Base-by-base conservation (phyloP, 1,139 yeast genomes). In the Geotrichum histeridarum region DNA sequence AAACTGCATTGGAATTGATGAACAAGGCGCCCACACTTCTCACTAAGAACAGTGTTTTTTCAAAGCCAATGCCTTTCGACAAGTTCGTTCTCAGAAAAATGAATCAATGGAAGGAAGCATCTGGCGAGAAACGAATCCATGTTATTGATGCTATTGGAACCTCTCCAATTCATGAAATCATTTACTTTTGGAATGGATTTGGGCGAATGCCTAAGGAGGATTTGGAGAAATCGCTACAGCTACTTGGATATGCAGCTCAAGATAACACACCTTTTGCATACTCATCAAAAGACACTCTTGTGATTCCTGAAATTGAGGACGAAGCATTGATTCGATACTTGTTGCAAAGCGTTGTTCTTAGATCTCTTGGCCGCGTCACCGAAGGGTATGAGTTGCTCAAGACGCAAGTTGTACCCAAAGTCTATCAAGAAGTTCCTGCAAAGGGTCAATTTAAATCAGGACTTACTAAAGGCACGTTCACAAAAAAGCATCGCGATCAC, bases 171-270 rank as follows among this genome's bases (percentile, higher is more conserved):
- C 95, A 87, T 64, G 98, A 93, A 69, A 73, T 90, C 57, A 74
- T 85, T 22, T 93, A 90, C 68, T 89, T 93, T 69, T 91, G 96
- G 94, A 90, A 89, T 67, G 96, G 96, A 0, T 91, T 83, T 67
- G 84, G 85, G 63, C 77, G 96, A 66, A 91, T 91, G 97, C 78
- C 86, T 0, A 69, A 72, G 44, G 75, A 74, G 12, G 78, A 82
- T 51, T 75, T 91, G 57, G 74, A 78, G 53, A 61, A 78, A 36
- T 73, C 93, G 0, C 69, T 82, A 54, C 74, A 76, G 54, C 67
- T 84, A 59, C 71, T 91, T 51, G 63, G 60, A 3, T 69, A 65
- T 58, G 75, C 84, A 5, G 81, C 79, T 0, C 67, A 68, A 9
- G 58, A 67, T 4, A 62, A 64, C 2, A 59, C 65, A 5, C 63